Base-by-base conservation (phyloP, 2,329 filamentous ascomycete genomes). In the Dactylonectria macrodidyma region DNA sequence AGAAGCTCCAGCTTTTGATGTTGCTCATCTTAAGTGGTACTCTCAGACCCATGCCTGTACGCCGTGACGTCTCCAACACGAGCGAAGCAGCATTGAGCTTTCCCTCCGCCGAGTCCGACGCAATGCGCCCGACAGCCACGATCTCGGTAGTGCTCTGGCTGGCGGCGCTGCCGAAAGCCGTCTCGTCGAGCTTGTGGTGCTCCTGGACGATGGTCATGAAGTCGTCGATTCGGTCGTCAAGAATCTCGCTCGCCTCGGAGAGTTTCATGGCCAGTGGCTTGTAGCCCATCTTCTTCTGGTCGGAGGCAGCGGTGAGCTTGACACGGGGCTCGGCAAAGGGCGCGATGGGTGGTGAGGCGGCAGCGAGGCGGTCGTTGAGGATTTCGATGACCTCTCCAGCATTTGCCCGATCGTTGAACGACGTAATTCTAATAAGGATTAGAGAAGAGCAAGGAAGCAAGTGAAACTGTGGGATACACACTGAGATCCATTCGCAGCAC, bases 231-330 rank as follows among this genome's bases (percentile, higher is more conserved):
- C 95, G 89, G 81, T 98, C 95, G 81, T 99, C 96, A 8, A 98
- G 87, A 51, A 97, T 93, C 80, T 97, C 95, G 5, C 95, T 97
- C 0, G 94, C 91, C 79, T 98, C 95, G 5, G 94, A 95, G 7
- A 96, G 86, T 77, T 97, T 97, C 95, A 98, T 97, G 2, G 94
- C 92, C 86, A 98, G 91, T 2, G 95, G 93, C 78, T 95, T 96
- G 82, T 98, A 99, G 1, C 86, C 90, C 73, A 98, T 92, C 79
- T 97, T 98, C 79, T 95, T 95, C 76, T 94, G 88, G 78, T 98
- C 95, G 1, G 94, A 95, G 67, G 93, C 93, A 3, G 94, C 93
- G 6, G 92, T 95, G 22, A 97, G 87, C 78, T 93, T 95, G 79
- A 98, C 90, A 58, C 96, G 92, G 16, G 94, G 78, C 79, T 96